These are phyloP conservation scores for Calonectria pseudoturangicola DNA, from an alignment of 2,329 filamentous ascomycete genomes.

Conservation along the genomic window DNA sequence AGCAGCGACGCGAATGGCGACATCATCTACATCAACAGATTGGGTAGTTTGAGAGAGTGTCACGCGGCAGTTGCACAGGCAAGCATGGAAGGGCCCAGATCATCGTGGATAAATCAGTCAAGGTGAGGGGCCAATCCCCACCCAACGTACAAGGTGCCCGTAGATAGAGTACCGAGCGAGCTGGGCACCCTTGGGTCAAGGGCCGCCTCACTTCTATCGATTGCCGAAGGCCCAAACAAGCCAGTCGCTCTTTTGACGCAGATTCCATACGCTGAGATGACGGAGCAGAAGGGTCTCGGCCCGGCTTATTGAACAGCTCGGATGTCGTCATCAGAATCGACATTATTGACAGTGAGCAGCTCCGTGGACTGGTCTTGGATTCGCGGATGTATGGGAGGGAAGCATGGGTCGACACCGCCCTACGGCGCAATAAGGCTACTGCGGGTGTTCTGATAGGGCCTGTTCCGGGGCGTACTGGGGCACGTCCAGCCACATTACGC, in stretches of 20 bases:
- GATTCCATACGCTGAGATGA: background rate
- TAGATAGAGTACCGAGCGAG: constrained; percentile 17
- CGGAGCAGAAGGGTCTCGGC: background rate
- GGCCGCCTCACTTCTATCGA: constrained; percentile 28
- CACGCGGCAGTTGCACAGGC: constrained; percentile 16
- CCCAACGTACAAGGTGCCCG: constrained; percentile 8
- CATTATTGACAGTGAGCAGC: constrained; percentile 8
- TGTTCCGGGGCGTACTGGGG: constrained; percentile 17
- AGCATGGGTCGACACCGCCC: constrained; percentile 23
- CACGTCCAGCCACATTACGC: constrained; percentile 38
- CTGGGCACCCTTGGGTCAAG: background rate
- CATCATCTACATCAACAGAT: background rate
- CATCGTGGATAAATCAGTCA: constrained; percentile 20
- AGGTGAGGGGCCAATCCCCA: constrained; percentile 24
- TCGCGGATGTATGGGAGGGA: constrained; percentile 5
- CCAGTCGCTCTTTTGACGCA: constrained; percentile 13
- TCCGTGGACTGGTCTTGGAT: background rate
- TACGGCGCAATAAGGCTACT: constrained; percentile 14
- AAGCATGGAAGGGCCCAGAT: constrained; percentile 36
- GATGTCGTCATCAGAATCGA: constrained; percentile 13
- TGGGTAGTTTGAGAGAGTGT: constrained; percentile 6
- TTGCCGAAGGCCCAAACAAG: background rate
- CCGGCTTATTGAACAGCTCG: constrained; percentile 12
- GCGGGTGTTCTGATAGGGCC: constrained; percentile 12
- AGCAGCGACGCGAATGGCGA: background rate